Evolutionary conservation across 345 rosid genomes (phyloP), one percentile per base, ranked within the genome.

Genomic region (Ceriops decandra): DNA sequence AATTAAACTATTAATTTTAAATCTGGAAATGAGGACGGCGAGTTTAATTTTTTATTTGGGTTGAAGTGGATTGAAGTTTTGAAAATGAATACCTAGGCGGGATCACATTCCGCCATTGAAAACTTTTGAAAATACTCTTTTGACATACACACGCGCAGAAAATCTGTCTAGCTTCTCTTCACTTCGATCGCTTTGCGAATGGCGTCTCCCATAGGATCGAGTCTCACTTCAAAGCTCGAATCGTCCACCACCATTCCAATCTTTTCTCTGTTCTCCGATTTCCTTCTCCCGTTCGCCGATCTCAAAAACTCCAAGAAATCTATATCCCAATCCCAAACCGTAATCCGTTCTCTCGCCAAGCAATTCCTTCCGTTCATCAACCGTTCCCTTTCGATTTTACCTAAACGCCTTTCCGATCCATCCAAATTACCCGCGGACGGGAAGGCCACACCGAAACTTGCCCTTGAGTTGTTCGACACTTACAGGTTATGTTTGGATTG

Each of bases 281-380:
- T 84, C 81, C 95, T 93, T 53, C 75, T 64, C 46, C 87, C 92
- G 0, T 81, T 90, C 77, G 17, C 79, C 32, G 64, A 75, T 56
- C 78, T 84, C 42, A 47, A 67, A 0, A 69, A 51, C 46, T 65
- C 72, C 51, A 68, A 77, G 19, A 77, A 68, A 32, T 7, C 70
- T 28, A 77, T 67, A 52, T 57, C 81, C 5, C 80, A 71, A 28
- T 74, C 66, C 60, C 83, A 69, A 63, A 16, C 86, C 47, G 57
- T 60, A 0, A 71, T 81, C 52, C 88, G 97, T 22, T 72, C 90
- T 3, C 86, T 95, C 47, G 90, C 93, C 27, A 91, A 95, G 72
- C 86, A 80, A 63, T 86, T 83, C 62, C 88, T 91, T 9, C 70
- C 87, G 16, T 91, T 95, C 72, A 83, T 92, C 79, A 92, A 88